These are phyloP conservation scores for Aspergillus jensenii DNA, from an alignment of 2,329 filamentous ascomycete genomes.

Conservation along the genomic window DNA sequence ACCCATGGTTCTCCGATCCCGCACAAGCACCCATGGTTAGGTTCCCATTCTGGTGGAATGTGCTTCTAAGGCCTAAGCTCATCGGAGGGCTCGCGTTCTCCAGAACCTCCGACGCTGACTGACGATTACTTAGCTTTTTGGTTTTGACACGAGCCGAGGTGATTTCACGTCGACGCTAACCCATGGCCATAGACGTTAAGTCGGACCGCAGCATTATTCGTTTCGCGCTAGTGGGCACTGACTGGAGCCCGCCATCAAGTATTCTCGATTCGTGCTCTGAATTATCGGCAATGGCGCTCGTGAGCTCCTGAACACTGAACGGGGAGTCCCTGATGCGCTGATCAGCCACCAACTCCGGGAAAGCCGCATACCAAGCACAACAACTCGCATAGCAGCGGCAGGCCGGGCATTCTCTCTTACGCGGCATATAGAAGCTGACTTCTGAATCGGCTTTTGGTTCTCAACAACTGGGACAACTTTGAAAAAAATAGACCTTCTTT, in stretches of 20 bases:
- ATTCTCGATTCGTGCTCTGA: too few species aligned
- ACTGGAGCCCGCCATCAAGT: too few species aligned
- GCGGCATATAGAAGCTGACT: background rate
- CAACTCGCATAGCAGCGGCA: background rate
- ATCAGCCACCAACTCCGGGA: background rate
- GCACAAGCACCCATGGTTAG: conserved; percentile 17
- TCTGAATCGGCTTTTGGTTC: too few species aligned
- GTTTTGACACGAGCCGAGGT: background rate
- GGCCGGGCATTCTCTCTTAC: background rate
- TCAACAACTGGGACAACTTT: too few species aligned
- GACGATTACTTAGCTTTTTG: background rate
- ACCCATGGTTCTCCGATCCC: conserved; percentile 26
- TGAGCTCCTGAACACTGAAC: background rate
- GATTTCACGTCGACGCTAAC: background rate
- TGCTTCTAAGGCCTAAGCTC: background rate
- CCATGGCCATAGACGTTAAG: too few species aligned
- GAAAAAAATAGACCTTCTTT: too few species aligned
- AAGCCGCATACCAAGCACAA: conserved; percentile 1
- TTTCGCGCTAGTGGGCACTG: too few species aligned
- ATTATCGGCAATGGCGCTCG: too few species aligned
- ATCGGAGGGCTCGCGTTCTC: background rate
- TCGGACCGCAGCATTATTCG: too few species aligned
- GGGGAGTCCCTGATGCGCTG: background rate
- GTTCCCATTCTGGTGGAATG: background rate
- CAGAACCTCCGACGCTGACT: background rate